Evolutionary conservation across 2,329 filamentous ascomycete genomes (phyloP).

Genomic region (Cladobotryum protrusum): DNA sequence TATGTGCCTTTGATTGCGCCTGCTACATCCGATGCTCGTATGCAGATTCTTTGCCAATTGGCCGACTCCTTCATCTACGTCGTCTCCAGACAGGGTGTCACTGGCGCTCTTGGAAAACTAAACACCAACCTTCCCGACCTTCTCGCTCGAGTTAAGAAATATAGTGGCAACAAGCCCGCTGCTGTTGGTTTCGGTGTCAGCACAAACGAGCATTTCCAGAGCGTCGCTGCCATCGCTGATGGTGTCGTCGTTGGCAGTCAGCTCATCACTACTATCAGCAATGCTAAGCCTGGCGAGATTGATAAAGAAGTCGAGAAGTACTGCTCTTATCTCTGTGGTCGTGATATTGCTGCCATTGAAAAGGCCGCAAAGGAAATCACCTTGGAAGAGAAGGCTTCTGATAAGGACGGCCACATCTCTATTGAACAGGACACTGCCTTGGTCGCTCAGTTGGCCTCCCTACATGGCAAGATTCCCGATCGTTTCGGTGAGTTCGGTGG

Average conservation of each 20-base stretch:
- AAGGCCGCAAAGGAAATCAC: constrained; percentile 57
- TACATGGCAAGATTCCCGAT: constrained; percentile 74
- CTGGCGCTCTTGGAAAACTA: constrained; percentile 77
- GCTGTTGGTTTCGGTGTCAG: constrained; percentile 96
- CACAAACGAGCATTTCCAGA: constrained; percentile 87
- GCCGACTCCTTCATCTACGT: constrained; percentile 99
- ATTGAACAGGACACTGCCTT: constrained; percentile 52
- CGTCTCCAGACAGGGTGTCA: constrained; percentile 94
- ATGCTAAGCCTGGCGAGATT: constrained; percentile 24
- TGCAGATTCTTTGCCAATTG: constrained; percentile 93
- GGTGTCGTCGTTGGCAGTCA: constrained; percentile 96
- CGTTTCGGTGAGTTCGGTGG: constrained; percentile 95
- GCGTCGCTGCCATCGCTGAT: constrained; percentile 76
- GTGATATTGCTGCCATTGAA: constrained; percentile 31
- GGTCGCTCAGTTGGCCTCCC: constrained; percentile 75
- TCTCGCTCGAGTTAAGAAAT: constrained; percentile 79
- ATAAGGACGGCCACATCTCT: constrained; percentile 54
- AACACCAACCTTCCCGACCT: constrained; percentile 78
- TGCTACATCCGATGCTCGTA: constrained; percentile 82
- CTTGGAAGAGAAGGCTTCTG: constrained; percentile 60
- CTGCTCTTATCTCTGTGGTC: constrained; percentile 61
- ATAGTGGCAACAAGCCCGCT: constrained; percentile 83
- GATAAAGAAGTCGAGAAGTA: constrained; percentile 78
- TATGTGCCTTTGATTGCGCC: constrained; percentile 97
- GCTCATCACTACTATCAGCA: constrained; percentile 71